Evolutionary conservation across 2,329 filamentous ascomycete genomes (phyloP).

Genomic region (Calonectria hongkongensis): DNA sequence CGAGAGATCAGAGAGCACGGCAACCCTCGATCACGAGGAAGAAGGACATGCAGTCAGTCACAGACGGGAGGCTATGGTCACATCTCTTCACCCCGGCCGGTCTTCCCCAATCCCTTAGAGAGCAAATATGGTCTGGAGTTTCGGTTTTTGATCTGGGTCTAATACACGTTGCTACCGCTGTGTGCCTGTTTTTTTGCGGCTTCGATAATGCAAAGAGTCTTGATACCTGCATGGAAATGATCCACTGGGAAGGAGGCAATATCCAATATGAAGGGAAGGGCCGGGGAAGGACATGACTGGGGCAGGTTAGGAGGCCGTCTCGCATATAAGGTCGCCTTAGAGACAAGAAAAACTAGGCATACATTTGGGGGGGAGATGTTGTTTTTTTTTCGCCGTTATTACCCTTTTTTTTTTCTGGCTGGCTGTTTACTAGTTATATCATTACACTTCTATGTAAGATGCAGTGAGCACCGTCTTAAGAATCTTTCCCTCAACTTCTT

Average conservation of each 20-base stretch:
- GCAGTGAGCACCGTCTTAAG: conserved; percentile 54
- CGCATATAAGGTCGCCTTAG: conserved; percentile 3
- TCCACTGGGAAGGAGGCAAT: conserved; percentile 6
- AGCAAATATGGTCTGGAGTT: conserved; percentile 70
- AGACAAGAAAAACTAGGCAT: conserved; percentile 18
- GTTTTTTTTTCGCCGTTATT: conserved; percentile 31
- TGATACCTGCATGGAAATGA: conserved; percentile 36
- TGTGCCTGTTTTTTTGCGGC: conserved; percentile 47
- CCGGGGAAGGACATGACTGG: not conserved
- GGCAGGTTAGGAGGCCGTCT: not conserved
- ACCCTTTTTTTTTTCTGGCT: conserved; percentile 29
- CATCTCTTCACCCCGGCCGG: conserved; percentile 51
- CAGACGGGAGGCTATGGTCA: conserved; percentile 51
- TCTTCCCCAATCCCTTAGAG: conserved; percentile 58
- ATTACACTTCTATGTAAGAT: conserved; percentile 60
- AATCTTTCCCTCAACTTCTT: conserved; percentile 31
- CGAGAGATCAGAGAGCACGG: conserved; percentile 45
- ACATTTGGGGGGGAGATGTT: conserved; percentile 24
- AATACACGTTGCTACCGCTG: conserved; percentile 63
- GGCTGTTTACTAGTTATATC: conserved; percentile 37
- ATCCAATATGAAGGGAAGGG: not conserved
- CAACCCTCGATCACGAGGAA: conserved; percentile 48
- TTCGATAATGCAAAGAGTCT: conserved; percentile 33
- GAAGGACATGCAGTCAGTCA: conserved; percentile 49
- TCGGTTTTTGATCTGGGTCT: conserved; percentile 65